Evolutionary conservation across 192 early-diverging fungal species (phyloP).

Genomic region (Gigaspora rosea): DNA sequence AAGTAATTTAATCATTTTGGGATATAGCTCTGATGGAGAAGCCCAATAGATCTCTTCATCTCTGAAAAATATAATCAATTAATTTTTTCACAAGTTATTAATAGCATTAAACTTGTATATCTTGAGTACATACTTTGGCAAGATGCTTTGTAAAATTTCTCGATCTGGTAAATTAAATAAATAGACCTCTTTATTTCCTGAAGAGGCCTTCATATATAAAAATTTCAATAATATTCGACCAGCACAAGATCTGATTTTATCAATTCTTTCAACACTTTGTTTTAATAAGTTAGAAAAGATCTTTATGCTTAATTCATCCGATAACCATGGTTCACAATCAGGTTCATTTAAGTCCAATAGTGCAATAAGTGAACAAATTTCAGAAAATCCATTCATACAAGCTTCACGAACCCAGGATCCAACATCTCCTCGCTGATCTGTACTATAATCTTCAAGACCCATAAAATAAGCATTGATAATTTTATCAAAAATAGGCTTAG

Average conservation of each 20-base stretch:
- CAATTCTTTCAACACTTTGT: conserved; percentile 91
- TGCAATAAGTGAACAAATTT: conserved; percentile 46
- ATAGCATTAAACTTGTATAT: too few relatives aligned
- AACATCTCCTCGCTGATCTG: conserved; percentile 92
- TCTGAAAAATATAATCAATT: conserved; percentile 25
- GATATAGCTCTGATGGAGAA: conserved; percentile 63
- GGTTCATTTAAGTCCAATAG: conserved; percentile 33
- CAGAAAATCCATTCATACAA: conserved; percentile 60
- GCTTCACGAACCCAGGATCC: conserved; percentile 90
- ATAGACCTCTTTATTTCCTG: conserved; percentile 25
- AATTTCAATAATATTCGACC: conserved; percentile 62
- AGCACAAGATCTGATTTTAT: conserved; percentile 75
- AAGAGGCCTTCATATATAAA: conserved; percentile 35
- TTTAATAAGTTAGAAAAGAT: conserved; percentile 59
- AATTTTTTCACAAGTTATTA: background rate
- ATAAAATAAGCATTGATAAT: conserved; percentile 57
- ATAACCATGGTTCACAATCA: conserved; percentile 38
- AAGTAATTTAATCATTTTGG: conserved; percentile 59
- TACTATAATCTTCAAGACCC: conserved; percentile 82
- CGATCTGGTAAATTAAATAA: conserved; percentile 28
- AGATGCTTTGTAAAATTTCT: conserved; percentile 34
- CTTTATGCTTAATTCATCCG: conserved; percentile 38
- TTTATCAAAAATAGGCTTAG: conserved; percentile 40
- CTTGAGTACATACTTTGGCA: conserved; percentile 27
- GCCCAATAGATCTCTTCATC: conserved; percentile 60